phyloP scores from a whole-genome alignment of 2,329 filamentous ascomycete species.

The Drechmeria coniospora region DNA sequence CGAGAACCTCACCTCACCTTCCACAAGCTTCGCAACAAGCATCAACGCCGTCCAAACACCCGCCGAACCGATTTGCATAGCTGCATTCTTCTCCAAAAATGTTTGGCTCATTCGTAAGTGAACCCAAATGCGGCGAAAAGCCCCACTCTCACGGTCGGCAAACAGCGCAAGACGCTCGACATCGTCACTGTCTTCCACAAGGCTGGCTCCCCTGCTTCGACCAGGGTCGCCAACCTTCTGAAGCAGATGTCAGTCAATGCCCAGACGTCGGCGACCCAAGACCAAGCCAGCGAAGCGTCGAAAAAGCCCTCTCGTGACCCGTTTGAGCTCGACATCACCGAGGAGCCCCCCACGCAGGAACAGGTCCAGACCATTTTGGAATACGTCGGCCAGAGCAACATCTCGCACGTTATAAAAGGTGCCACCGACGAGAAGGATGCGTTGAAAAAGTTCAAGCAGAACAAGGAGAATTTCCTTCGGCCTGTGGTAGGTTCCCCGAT shows the following conservation, averaged over 20 bases:
- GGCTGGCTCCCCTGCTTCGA: conserved; percentile 55
- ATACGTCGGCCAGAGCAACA: conserved; percentile 54
- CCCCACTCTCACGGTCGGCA: too few species aligned
- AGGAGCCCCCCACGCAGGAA: conserved; percentile 62
- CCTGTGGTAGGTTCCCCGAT: conserved; percentile 50
- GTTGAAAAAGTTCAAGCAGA: conserved; percentile 60
- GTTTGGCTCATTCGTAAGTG: conserved; percentile 11
- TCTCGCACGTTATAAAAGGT: conserved; percentile 51
- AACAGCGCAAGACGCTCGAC: conserved; percentile 65
- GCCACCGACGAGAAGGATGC: conserved; percentile 65
- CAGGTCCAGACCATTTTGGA: conserved; percentile 75
- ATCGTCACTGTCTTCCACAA: conserved; percentile 95
- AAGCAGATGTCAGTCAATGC: conserved; percentile 66
- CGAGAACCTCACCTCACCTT: too few species aligned
- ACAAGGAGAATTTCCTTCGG: conserved; percentile 50
- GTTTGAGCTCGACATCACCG: conserved; percentile 79
- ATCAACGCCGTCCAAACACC: too few species aligned
- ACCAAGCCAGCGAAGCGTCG: conserved; percentile 59
- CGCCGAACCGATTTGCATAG: too few species aligned
- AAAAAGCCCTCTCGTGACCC: conserved; percentile 39
- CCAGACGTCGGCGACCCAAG: conserved; percentile 50
- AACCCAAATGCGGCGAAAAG: too few species aligned
- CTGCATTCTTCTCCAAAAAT: conserved; percentile 6
- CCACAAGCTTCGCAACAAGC: too few species aligned
- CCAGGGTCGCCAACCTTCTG: conserved; percentile 57